Evolutionary conservation across 192 early-diverging fungal species (phyloP).

Genomic region (Pilaira anomala): DNA sequence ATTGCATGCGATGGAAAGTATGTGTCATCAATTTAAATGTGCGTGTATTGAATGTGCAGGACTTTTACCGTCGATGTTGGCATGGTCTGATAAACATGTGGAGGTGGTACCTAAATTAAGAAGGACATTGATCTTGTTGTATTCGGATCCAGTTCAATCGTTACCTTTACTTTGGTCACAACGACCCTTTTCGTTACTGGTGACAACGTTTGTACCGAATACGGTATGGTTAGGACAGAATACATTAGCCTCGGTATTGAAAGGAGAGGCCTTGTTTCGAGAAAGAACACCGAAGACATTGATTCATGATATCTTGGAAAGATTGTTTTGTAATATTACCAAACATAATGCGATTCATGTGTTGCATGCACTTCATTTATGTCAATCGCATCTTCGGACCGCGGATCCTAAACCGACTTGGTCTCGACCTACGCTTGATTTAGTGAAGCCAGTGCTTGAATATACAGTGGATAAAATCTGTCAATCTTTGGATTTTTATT

Average conservation of each 20-base stretch:
- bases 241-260: neutral
- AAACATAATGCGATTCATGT: constrained; percentile 31
- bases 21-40: constrained; percentile 35
- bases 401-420: constrained; percentile 27
- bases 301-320: constrained; percentile 15
- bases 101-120: constrained; percentile 5
- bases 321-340: constrained; percentile 21
- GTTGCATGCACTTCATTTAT: constrained; percentile 32
- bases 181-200: constrained; percentile 24
- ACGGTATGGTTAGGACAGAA: neutral
- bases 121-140: constrained; percentile 2
- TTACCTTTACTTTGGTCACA: constrained; percentile 23
- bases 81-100: constrained; percentile 22
- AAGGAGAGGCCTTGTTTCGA: neutral
- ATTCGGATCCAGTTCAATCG: constrained; percentile 19
- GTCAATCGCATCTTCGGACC: constrained; percentile 25
- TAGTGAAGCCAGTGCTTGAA: constrained; percentile 26
- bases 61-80: constrained; percentile 33
- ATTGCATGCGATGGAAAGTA: constrained; percentile 11
- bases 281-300: constrained; percentile 1
- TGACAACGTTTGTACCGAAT: neutral
- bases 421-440: constrained; percentile 26
- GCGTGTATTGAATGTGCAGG: constrained; percentile 26
- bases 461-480: constrained; percentile 22
- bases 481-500: constrained; percentile 30